Base-by-base conservation (phyloP, 176 grass and related monocot genomes). In the Triticum urartu region DNA sequence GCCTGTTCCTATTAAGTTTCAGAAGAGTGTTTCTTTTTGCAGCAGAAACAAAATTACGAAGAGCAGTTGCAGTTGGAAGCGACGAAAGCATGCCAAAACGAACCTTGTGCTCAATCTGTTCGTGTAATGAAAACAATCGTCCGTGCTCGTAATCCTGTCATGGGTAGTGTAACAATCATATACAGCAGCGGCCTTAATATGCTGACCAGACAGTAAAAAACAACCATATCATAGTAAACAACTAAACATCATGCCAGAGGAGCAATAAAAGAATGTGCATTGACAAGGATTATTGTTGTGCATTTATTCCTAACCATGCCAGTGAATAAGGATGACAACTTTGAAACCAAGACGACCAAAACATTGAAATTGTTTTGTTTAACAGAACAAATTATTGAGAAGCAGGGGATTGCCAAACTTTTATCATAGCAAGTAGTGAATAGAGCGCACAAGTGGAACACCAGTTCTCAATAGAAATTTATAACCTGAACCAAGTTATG, bases 81-180 rank as follows among this genome's bases (percentile, higher is more conserved):
- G 26, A 47, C 0, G 15, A 47, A 87, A 40, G 30, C 60, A 84
- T 87, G 47, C 5, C 33, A 60, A 71, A 33, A 47, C 58, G 24
- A 67, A 95, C 95, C 91, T 95, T 98, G 77, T 95, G 91, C 75
- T 92, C 81, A 90, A 93, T 98, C 88, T 98, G 95, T 89, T 98
- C 93, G 30, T 82, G 70, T 32, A 98, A 79, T 30, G 95, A 95
- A 81, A 98, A 98, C 11, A 95, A 78, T 72, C 81, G 84, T 83
- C 93, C 93, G 70, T 43, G 75, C 81, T 87, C 89, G 77, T 34
- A 63, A 68, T 82, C 93, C 95, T 98, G 68, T 58, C 66, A 42
- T 50, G 39, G 83, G 78, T 63, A 24, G 47, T 64, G 12, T 28
- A 20, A 42, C 60, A 20, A 26, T 74, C 20, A 87, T 26, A 78